Evolutionary conservation across 352 stramenopile genomes (phyloP).

Genomic region (Globisporangium nunn): DNA sequence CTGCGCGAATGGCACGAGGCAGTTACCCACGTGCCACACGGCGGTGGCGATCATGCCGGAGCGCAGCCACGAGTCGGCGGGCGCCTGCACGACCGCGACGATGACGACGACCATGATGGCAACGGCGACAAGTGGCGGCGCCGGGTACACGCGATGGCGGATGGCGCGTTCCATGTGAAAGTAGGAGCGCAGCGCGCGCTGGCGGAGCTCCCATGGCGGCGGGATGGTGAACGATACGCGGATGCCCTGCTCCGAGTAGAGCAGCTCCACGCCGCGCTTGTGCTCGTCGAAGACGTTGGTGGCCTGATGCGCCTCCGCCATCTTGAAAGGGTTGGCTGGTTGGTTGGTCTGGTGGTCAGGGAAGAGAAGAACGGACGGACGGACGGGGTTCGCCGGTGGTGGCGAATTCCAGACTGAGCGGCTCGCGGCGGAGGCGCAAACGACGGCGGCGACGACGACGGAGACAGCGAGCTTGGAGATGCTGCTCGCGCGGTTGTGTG

Average conservation of each 20-base stretch:
- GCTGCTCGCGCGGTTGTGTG: not conserved
- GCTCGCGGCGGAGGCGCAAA: too few relatives aligned
- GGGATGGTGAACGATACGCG: constrained; percentile 82
- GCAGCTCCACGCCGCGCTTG: constrained; percentile 80
- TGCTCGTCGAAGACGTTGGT: constrained; percentile 83
- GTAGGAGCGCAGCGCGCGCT: constrained; percentile 42
- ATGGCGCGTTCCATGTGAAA: constrained; percentile 73
- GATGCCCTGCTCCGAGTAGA: constrained; percentile 81
- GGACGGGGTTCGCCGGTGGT: constrained; percentile 2
- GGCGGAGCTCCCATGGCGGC: constrained; percentile 67
- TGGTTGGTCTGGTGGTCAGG: not conserved
- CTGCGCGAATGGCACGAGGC: constrained; percentile 63
- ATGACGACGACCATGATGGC: constrained; percentile 56
- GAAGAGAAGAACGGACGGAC: not conserved
- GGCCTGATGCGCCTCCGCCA: constrained; percentile 84
- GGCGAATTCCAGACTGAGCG: constrained; percentile 13
- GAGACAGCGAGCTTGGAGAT: not conserved
- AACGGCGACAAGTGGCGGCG: constrained; percentile 55
- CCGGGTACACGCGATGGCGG: constrained; percentile 70
- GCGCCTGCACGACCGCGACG: constrained; percentile 43
- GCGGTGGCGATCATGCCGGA: constrained; percentile 59
- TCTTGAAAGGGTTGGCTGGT: constrained; percentile 10
- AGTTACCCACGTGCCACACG: constrained; percentile 78
- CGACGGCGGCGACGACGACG: not conserved
- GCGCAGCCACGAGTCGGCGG: constrained; percentile 82